Percentiles rank a stretch among this genome's conserved stretches.
phyloP scores from a whole-genome alignment of 2,329 filamentous ascomycete genomes.

The Metarhizium brunneum region DNA sequence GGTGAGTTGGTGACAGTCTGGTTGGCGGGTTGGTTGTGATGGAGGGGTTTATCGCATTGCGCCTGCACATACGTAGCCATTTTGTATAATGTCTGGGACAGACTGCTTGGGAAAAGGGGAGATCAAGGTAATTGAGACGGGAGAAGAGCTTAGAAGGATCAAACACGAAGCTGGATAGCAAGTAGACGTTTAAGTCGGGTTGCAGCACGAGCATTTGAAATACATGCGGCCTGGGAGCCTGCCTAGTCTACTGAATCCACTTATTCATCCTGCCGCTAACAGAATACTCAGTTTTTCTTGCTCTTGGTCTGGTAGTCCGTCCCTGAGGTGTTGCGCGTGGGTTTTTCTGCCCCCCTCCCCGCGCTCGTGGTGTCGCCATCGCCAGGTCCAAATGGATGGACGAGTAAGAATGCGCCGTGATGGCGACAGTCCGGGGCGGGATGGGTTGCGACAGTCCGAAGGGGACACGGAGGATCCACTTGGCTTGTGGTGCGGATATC shows the following conservation, averaged over 20 bases:
- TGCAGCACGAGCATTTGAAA: no score
- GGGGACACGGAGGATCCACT: neutral
- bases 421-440: conserved; percentile 14
- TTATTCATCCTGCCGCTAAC: no score
- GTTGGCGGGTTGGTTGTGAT: neutral
- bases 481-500: neutral
- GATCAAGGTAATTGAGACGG: neutral
- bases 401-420: conserved; percentile 11
- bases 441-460: conserved; percentile 6
- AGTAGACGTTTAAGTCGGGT: no score
- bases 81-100: neutral
- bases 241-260: no score
- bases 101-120: neutral
- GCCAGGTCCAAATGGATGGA: conserved; percentile 1
- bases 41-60: neutral
- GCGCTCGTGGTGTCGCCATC: conserved; percentile 1
- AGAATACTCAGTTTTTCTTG: no score
- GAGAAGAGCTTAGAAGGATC: no score
- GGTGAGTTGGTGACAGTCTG: neutral
- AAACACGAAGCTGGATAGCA: no score
- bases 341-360: neutral
- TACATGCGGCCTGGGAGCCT: no score
- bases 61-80: neutral
- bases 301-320: no score
- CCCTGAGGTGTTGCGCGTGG: no score